Conservation (phyloP, 2,329 filamentous ascomycete genomes). For the Ophiocordyceps polyrhachis-furcata region DNA sequence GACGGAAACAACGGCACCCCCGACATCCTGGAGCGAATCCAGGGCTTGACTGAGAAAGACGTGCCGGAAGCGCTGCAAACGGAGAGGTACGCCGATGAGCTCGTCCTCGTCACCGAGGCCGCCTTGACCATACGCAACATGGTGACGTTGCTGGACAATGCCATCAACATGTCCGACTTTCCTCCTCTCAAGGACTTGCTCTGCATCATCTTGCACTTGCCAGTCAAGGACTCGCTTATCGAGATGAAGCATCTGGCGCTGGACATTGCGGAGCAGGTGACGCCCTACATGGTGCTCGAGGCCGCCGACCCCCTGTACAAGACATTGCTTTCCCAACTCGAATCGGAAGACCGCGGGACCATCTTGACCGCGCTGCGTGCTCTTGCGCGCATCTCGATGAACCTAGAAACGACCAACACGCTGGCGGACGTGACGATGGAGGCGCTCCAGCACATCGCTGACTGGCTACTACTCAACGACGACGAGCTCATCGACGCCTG, state of each 20-base stretch:
- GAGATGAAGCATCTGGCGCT: constrained; percentile 84
- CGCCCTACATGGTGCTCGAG: constrained; percentile 57
- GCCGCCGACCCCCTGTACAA: constrained; percentile 62
- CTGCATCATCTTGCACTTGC: constrained; percentile 64
- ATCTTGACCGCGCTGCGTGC: constrained; percentile 67
- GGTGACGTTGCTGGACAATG: constrained; percentile 85
- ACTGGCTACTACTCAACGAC: constrained; percentile 67
- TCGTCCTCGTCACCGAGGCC: constrained; percentile 70
- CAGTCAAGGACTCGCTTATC: constrained; percentile 48
- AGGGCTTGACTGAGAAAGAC: constrained; percentile 37
- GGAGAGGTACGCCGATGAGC: constrained; percentile 46
- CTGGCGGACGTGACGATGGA: constrained; percentile 50
- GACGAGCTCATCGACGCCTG: constrained; percentile 78
- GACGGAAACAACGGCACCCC: constrained; percentile 30
- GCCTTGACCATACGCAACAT: constrained; percentile 84
- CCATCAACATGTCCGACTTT: constrained; percentile 58
- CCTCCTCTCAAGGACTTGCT: constrained; percentile 63
- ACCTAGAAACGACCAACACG: constrained; percentile 59
- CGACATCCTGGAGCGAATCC: constrained; percentile 47
- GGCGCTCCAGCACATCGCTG: constrained; percentile 47
- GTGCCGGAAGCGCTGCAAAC: constrained; percentile 55
- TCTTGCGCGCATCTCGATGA: constrained; percentile 75
- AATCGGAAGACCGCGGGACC: constrained; percentile 58
- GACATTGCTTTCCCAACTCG: constrained; percentile 46
- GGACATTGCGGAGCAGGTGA: constrained; percentile 81